Base-by-base conservation (phyloP, 2,329 filamentous ascomycete species). In the Ophiostoma angusticollis region DNA sequence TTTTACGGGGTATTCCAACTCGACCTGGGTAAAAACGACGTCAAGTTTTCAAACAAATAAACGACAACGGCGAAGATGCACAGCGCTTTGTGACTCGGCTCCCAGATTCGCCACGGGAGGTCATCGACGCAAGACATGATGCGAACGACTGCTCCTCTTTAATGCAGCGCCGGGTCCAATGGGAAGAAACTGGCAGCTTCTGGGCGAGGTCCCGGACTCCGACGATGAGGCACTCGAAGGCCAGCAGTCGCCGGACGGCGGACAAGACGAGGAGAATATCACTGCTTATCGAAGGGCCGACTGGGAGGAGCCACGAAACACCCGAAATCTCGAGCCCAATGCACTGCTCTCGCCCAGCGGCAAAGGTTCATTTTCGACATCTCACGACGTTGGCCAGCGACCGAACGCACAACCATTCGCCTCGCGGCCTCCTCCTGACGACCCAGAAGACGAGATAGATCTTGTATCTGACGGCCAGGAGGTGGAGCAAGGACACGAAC, bases 171-270 rank as follows among this genome's bases (percentile, higher is more conserved):
- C 42, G 41, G 50, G 31, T 43, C 44, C 47, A 50, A 63, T 63
- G 60, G 57, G 54, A 47, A 37, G 34, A 29, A 59, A 56, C 50
- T 63, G 60, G 60, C 60, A 61, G 57, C 57, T 59, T 53, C 50
- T 59, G 56, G 60, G 60, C 50, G 59, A 60, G 51, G 60, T 63
- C 50, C 60, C 60, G 33, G 60, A 63, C 49, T 63, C 60, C 50
- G 60, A 63, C 50, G 60, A 63, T 48, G 60, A 63, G 53, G 56
- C 52, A 4, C 53, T 59, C 48, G 57, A 61, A 44, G 58, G 53
- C 40, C 53, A 60, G 31, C 43, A 43, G 12, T 27, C 34, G 16
- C 33, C 31, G 9, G 39, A 35, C 9, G 35, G 32, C 27, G 30
- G 34, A 17, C 14, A 21, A 3, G 24, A 22, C 17, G 24, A 33